These are phyloP conservation scores for Rosa hybrid DNA, from an alignment of 331 rosid genomes.

Conservation along the genomic window DNA sequence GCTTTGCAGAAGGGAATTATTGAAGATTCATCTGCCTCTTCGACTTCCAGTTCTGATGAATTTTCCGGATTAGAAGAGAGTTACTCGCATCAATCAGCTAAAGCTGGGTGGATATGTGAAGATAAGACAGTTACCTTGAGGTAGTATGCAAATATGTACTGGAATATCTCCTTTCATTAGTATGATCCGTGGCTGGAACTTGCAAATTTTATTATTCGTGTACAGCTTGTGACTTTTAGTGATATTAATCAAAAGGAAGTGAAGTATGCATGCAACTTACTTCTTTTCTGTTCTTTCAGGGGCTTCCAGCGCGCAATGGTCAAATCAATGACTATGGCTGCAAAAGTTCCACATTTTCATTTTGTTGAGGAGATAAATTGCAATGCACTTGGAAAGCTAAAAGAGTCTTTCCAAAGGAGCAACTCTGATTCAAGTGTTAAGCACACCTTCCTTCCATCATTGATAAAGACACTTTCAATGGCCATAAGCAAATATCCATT, in stretches of 20 bases:
- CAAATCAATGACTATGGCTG: conserved; percentile 80
- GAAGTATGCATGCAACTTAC: conserved; percentile 12
- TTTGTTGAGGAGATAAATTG: conserved; percentile 86
- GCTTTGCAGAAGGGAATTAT: conserved; percentile 57
- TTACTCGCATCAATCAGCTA: conserved; percentile 30
- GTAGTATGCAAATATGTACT: conserved; percentile 41
- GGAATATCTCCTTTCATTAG: not conserved
- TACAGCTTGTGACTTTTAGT: not conserved
- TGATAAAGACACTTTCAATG: conserved; percentile 80
- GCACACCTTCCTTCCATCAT: conserved; percentile 82
- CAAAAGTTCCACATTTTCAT: conserved; percentile 89
- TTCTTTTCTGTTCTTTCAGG: conserved; percentile 40
- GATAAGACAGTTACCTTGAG: conserved; percentile 67
- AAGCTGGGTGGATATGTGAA: conserved; percentile 36
- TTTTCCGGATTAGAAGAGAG: conserved; percentile 35
- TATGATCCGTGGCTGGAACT: conserved; percentile 11
- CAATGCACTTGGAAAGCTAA: conserved; percentile 68
- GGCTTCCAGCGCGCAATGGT: conserved; percentile 91
- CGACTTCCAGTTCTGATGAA: conserved; percentile 38
- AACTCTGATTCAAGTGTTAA: conserved; percentile 68
- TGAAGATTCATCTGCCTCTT: conserved; percentile 36
- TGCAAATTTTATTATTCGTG: not conserved
- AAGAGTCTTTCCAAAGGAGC: conserved; percentile 67
- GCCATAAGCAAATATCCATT: conserved; percentile 74
- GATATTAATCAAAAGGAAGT: conserved; percentile 11